Conservation (phyloP, 768 basidiomycete genomes). For the Calocybe cyanea region DNA sequence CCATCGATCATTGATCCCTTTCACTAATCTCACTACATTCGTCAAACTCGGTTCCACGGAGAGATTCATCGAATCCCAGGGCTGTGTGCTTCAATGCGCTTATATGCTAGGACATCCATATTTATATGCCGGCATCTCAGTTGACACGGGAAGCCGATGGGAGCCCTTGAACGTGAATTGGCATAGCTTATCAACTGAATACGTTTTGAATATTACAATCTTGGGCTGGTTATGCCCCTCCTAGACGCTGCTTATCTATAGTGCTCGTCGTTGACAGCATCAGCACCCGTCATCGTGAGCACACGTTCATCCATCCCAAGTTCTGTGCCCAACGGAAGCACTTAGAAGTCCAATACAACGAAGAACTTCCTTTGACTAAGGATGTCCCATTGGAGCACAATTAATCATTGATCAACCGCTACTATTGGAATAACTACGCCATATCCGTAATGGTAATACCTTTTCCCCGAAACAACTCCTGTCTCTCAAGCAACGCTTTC, state of each 20-base stretch:
- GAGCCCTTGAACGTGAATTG: slow-evolving; percentile 1
- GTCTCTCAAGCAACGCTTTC: not conserved
- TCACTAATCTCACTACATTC: slow-evolving; percentile 23
- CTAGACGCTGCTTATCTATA: not conserved
- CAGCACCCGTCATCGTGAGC: not conserved
- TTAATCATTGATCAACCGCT: slow-evolving; percentile 6
- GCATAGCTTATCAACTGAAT: not conserved
- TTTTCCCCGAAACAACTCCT: not conserved
- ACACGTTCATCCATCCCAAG: not conserved
- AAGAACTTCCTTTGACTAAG: slow-evolving; percentile 8
- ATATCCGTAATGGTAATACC: not conserved
- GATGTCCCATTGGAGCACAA: slow-evolving; percentile 3
- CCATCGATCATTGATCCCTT: slow-evolving; percentile 19
- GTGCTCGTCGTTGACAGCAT: not conserved
- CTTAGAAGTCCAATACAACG: not conserved
- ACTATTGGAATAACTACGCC: slow-evolving; percentile 3
- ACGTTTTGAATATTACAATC: too few species aligned
- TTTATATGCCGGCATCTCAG: not conserved
- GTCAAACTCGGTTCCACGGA: slow-evolving; percentile 24
- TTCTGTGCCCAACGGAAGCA: not conserved
- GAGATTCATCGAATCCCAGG: slow-evolving; percentile 1
- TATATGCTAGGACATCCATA: not conserved
- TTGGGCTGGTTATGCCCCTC: too few species aligned
- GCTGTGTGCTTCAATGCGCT: not conserved
- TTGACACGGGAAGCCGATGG: not conserved